A percentile compares a stretch with the other conserved stretches of the same genome.
phyloP scores from a whole-genome alignment of 2,329 filamentous ascomycete genomes.

The Nothopassalora personata region DNA sequence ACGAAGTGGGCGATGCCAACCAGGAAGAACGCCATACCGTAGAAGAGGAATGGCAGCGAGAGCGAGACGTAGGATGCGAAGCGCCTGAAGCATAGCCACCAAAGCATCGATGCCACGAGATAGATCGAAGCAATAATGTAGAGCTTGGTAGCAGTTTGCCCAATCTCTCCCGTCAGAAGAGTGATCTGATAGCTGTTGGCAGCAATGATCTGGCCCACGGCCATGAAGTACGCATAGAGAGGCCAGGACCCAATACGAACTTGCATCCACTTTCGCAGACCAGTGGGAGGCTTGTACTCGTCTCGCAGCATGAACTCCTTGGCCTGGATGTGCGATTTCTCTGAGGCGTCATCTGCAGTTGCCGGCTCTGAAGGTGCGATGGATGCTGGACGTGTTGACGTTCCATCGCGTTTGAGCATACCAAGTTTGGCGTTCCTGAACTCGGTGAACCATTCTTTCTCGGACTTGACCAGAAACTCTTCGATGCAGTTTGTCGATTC shows the following conservation, averaged over 20 bases:
- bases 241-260: conserved; percentile 57
- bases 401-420: conserved; percentile 33
- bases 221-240: conserved; percentile 56
- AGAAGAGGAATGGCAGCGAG: conserved; percentile 56
- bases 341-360: conserved; percentile 26
- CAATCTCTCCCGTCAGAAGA: conserved; percentile 56
- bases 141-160: conserved; percentile 52
- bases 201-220: conserved; percentile 57
- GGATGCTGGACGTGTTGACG: conserved; percentile 3
- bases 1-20: conserved; percentile 55
- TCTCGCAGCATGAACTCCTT: conserved; percentile 49
- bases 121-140: conserved; percentile 57
- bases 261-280: conserved; percentile 54
- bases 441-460: conserved; percentile 59
- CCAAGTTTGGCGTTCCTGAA: conserved; percentile 55
- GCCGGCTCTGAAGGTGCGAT: conserved; percentile 7
- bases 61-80: conserved; percentile 53
- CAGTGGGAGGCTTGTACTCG: conserved; percentile 51
- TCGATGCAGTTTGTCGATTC: conserved; percentile 55
- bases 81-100: conserved; percentile 57
- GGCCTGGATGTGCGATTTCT: conserved; percentile 11
- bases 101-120: conserved; percentile 51
- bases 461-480: conserved; percentile 56
- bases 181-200: conserved; percentile 63
- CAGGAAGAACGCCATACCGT: conserved; percentile 56